A percentile compares a stretch with the other conserved stretches of the same genome.
These are phyloP conservation scores for Gaeumannomyces tritici DNA, from an alignment of 2,329 filamentous ascomycete species.

Conservation along the genomic window DNA sequence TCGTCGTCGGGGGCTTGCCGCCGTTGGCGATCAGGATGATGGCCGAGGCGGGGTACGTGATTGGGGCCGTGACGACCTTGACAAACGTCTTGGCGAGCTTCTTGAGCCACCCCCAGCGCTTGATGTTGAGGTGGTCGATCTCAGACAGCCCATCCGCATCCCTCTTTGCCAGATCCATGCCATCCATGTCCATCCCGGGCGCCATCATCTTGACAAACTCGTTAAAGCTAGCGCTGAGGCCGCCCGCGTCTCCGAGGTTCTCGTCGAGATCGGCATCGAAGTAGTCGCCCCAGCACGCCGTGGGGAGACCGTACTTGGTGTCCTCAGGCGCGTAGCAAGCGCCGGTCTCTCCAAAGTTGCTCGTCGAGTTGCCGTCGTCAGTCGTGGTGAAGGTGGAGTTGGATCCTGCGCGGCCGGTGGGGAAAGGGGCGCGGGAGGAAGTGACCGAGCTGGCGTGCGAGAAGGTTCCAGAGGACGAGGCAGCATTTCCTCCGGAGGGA, in stretches of 20 bases:
- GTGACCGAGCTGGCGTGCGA: background rate
- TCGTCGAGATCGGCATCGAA: slow-evolving; percentile 20
- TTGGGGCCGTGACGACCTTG: background rate
- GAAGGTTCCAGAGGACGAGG: background rate
- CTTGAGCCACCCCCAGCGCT: background rate
- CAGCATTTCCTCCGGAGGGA: background rate
- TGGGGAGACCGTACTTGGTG: slow-evolving; percentile 14
- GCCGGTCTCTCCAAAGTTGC: slow-evolving; percentile 1
- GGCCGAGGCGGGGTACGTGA: background rate
- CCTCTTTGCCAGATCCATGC: no score
- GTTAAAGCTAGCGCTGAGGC: slow-evolving; percentile 7
- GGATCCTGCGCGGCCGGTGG: background rate
- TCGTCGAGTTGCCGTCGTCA: background rate
- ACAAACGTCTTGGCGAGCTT: background rate
- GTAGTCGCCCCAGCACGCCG: slow-evolving; percentile 15
- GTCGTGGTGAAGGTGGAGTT: background rate
- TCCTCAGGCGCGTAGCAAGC: slow-evolving; percentile 10
- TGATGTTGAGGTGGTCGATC: background rate
- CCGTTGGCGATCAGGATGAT: background rate
- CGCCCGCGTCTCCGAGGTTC: slow-evolving; percentile 12
- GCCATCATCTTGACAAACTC: slow-evolving; percentile 8
- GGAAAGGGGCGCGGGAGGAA: no score
- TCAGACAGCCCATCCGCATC: no score
- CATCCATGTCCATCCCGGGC: slow-evolving; percentile 2
- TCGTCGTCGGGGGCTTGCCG: background rate